These are phyloP conservation scores for Ambrosiella xylebori DNA, from an alignment of 2,329 filamentous ascomycete species.

Conservation along the genomic window DNA sequence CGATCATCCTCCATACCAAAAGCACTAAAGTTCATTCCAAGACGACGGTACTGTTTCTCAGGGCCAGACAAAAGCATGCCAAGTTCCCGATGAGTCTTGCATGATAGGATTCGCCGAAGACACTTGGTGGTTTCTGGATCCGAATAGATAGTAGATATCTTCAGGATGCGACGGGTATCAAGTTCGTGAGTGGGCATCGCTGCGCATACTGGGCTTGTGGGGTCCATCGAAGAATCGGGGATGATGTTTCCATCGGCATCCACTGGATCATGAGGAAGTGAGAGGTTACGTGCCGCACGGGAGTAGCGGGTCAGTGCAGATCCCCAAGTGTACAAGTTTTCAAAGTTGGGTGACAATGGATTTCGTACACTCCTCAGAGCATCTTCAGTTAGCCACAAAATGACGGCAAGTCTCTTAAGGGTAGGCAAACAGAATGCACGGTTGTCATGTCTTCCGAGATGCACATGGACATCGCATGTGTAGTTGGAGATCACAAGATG, in stretches of 20 bases:
- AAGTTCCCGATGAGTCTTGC: constrained; percentile 18
- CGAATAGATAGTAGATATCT: not conserved
- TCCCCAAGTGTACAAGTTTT: constrained; percentile 24
- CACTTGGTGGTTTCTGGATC: not conserved
- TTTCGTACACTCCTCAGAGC: constrained; percentile 22
- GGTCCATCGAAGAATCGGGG: not conserved
- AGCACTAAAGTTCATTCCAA: constrained; percentile 26
- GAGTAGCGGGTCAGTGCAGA: constrained; percentile 12
- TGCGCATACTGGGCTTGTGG: not conserved
- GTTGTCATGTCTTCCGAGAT: constrained; percentile 22
- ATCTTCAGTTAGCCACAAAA: constrained; percentile 24
- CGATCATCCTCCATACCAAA: constrained; percentile 23
- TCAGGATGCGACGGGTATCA: not conserved
- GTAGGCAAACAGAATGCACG: constrained; percentile 19
- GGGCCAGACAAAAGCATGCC: constrained; percentile 22
- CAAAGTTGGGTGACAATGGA: constrained; percentile 22
- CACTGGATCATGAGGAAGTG: not conserved
- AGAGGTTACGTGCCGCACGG: constrained; percentile 9
- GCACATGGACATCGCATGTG: constrained; percentile 24
- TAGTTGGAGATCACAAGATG: constrained; percentile 20
- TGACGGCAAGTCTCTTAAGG: constrained; percentile 20
- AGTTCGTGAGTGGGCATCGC: constrained; percentile 15
- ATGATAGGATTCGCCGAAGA: constrained; percentile 18
- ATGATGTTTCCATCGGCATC: not conserved
- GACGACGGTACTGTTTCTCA: constrained; percentile 19